These are phyloP conservation scores for Thalassiosira oceanica DNA, from an alignment of 352 stramenopile genomes.

Conservation along the genomic window DNA sequence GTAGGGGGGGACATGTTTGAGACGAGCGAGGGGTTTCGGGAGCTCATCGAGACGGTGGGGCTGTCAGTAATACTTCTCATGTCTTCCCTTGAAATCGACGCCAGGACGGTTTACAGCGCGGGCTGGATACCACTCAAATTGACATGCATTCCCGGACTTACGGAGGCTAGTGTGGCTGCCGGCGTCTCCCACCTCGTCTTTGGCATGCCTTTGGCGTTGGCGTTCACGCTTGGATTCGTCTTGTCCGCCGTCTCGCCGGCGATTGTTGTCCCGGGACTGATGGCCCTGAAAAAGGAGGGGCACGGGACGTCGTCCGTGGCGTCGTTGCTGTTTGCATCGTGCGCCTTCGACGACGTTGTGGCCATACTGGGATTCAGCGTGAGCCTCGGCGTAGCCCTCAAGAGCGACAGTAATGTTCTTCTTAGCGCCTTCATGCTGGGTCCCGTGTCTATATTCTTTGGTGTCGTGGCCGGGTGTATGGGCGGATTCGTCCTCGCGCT, in stretches of 20 bases:
- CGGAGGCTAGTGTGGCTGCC: conserved; percentile 25
- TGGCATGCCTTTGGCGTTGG: conserved; percentile 26
- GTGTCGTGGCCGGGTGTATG: conserved; percentile 18
- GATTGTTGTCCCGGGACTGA: conserved; percentile 52
- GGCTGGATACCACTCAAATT: conserved; percentile 34
- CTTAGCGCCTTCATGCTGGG: conserved; percentile 27
- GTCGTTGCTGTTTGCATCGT: conserved; percentile 57
- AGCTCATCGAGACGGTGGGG: conserved; percentile 25
- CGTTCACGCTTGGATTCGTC: conserved; percentile 45
- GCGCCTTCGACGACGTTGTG: conserved; percentile 58
- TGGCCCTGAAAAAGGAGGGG: conserved; percentile 37
- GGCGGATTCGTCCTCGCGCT: conserved; percentile 5
- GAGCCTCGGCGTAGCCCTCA: conserved; percentile 41
- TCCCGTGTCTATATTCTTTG: conserved; percentile 36
- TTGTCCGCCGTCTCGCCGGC: conserved; percentile 56
- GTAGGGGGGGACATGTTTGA: conserved; percentile 4
- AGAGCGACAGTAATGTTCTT: conserved; percentile 7
- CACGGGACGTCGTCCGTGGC: conserved; percentile 54
- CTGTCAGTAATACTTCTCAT: conserved; percentile 55
- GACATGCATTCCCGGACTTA: conserved; percentile 36
- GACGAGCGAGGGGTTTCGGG: background rate
- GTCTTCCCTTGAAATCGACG: conserved; percentile 52
- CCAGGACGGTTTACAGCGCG: conserved; percentile 26
- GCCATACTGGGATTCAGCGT: conserved; percentile 60
- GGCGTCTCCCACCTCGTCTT: conserved; percentile 23